A percentile compares a stretch with the other conserved stretches of the same genome.
These are phyloP conservation scores for Mortierella sp. DNA, from an alignment of 371 early-diverging fungal species.

Conservation along the genomic window DNA sequence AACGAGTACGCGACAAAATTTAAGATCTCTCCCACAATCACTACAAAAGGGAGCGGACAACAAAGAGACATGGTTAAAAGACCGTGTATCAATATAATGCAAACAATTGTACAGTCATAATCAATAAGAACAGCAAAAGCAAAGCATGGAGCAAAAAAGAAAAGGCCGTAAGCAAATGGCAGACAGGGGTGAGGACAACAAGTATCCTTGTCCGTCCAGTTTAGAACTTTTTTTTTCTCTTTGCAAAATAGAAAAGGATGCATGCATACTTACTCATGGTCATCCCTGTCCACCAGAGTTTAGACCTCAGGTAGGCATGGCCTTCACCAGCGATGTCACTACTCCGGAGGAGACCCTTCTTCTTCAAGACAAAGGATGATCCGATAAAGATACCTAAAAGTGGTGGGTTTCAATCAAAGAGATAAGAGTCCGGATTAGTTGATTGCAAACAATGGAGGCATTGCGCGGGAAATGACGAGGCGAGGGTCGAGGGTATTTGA, in stretches of 20 bases:
- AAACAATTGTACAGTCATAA: not conserved
- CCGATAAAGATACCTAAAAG: slow-evolving; percentile 88
- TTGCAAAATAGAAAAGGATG: too few relatives aligned
- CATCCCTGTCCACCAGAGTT: slow-evolving; percentile 97
- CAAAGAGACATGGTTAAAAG: not conserved
- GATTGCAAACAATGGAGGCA: not conserved
- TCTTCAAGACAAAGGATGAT: slow-evolving; percentile 92
- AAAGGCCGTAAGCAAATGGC: not conserved
- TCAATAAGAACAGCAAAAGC: slow-evolving; percentile 43
- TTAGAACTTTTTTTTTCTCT: not conserved
- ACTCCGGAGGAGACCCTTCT: slow-evolving; percentile 90
- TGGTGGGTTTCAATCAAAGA: not conserved
- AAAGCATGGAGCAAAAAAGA: not conserved
- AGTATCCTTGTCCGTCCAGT: not conserved
- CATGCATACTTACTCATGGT: slow-evolving; percentile 67
- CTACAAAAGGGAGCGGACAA: slow-evolving; percentile 44
- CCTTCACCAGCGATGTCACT: slow-evolving; percentile 84
- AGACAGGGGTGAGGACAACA: not conserved
- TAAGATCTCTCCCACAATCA: slow-evolving; percentile 89
- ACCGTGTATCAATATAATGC: not conserved
- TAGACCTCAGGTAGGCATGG: slow-evolving; percentile 85
- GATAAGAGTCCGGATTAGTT: not conserved
- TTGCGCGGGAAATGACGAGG: not conserved
- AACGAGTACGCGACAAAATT: slow-evolving; percentile 97
- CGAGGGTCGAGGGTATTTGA: too few relatives aligned